Base-by-base conservation (phyloP, 441 rosid genomes). In the Eutrema salsugineum region DNA sequence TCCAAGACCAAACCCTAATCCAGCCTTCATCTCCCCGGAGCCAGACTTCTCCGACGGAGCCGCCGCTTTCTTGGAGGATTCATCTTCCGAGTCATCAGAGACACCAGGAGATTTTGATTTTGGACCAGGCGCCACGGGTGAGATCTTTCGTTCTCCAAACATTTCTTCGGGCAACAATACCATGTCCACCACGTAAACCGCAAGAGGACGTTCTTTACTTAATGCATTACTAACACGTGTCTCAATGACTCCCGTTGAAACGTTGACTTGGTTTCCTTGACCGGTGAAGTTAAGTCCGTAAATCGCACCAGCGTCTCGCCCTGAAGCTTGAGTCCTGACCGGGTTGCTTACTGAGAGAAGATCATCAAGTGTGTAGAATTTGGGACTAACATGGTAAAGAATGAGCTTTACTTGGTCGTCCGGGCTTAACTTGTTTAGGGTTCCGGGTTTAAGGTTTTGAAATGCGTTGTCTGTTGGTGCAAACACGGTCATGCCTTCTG, bases 401-500 rank as follows among this genome's bases (percentile, higher is more conserved):
- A 87, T 78, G 66, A 91, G 88, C 27, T 81, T 83, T 6, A 83
- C 85, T 80, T 88, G 85, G 61, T 86, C 51, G 6, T 87, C 81
- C 1, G 44, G 2, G 35, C 20, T 42, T 24, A 91, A 67, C 22
- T n/a, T 22, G 77, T 91, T 91, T 49, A 91, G 24, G 28, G 85
- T 22, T 9, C 89, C 87, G 2, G 80, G 2, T 68, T 85, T 68
- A 55, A 88, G 88, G 77, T 72, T 85, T 73, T 80, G 73, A 49
- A 91, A 91, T 44, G 90, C 97, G 16, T 85, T 86, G 49, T 91
- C 94, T 0, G 94, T 88, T 2, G 94, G 94, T 24, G 97, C 89
- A 1, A 91, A 83, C 3, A 88, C 71, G 11, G 97, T 91, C 83
- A 88, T 68, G 24, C 97, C 97, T 35, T 88, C 87, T 2, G 82